Percentiles rank a stretch among this genome's conserved stretches.
phyloP scores from a whole-genome alignment of 75 land plant genomes.

The Isoetes taiwanensis region DNA sequence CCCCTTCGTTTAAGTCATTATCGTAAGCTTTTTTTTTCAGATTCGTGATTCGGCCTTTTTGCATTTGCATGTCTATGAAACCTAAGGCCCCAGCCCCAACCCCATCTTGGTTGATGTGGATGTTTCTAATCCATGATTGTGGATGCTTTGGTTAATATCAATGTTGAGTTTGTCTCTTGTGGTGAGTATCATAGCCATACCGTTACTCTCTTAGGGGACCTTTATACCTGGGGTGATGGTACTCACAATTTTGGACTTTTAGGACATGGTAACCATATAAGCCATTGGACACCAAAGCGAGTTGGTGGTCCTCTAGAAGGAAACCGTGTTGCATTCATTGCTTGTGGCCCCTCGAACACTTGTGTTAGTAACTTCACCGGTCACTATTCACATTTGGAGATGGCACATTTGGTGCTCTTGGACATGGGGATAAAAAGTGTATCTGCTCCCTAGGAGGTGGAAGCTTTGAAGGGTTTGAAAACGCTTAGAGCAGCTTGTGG shows the following conservation, averaged over 20 bases:
- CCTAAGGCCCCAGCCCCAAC: too few species aligned
- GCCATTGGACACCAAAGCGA: slow-evolving; percentile 53
- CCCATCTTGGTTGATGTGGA: slow-evolving; percentile 29
- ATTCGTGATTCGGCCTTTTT: too few species aligned
- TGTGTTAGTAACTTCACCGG: slow-evolving; percentile 39
- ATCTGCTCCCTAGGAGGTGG: slow-evolving; percentile 38
- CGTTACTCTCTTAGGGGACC: slow-evolving; percentile 39
- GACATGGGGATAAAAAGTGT: slow-evolving; percentile 46
- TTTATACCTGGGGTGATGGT: slow-evolving; percentile 63
- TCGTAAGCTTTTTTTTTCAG: too few species aligned
- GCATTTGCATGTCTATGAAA: too few species aligned
- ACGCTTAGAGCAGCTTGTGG: slow-evolving; percentile 54
- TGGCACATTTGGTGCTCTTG: slow-evolving; percentile 61
- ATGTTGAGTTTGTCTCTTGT: slow-evolving; percentile 39
- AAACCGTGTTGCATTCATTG: slow-evolving; percentile 33
- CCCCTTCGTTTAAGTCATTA: too few species aligned
- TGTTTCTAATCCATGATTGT: slow-evolving; percentile 38
- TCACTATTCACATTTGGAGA: slow-evolving; percentile 57
- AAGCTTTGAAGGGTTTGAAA: slow-evolving; percentile 42
- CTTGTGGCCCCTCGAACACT: slow-evolving; percentile 66
- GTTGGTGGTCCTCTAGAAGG: slow-evolving; percentile 43
- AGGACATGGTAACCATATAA: slow-evolving; percentile 45
- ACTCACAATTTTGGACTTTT: slow-evolving; percentile 38
- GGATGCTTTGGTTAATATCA: slow-evolving; percentile 26
- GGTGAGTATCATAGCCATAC: slow-evolving; percentile 62